These are phyloP conservation scores for Marasmius tenuissimus DNA, from an alignment of 1,284 basidiomycete species.

Conservation along the genomic window DNA sequence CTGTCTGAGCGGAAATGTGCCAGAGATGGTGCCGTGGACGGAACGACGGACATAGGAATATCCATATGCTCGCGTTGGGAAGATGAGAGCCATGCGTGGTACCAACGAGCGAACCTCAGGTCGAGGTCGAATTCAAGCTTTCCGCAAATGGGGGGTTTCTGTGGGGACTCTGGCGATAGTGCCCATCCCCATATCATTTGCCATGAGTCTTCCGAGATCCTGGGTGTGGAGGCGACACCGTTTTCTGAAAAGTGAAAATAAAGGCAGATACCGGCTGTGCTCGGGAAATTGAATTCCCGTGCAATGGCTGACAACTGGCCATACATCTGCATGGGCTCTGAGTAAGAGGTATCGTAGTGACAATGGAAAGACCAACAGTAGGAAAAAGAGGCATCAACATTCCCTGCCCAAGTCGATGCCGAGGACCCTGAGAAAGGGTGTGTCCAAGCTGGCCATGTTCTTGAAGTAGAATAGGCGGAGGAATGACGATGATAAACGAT, in stretches of 20 bases:
- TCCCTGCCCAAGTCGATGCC: constrained; percentile 62
- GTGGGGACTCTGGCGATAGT: constrained; percentile 42
- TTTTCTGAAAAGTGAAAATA: constrained; percentile 65
- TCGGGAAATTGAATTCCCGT: constrained; percentile 78
- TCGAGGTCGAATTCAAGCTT: constrained; percentile 81
- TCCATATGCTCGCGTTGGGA: constrained; percentile 46
- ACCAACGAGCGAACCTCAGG: constrained; percentile 69
- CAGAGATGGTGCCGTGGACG: constrained; percentile 40
- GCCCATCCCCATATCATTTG: constrained; percentile 67
- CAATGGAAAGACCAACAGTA: constrained; percentile 50
- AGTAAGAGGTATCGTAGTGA: background rate
- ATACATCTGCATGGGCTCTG: constrained; percentile 51
- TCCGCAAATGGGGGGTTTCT: constrained; percentile 60
- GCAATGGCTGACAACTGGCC: constrained; percentile 75
- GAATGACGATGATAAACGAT: constrained; percentile 68
- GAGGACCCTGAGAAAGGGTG: constrained; percentile 59
- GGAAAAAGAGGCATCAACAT: constrained; percentile 74
- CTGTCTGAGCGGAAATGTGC: constrained; percentile 56
- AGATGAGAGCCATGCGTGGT: constrained; percentile 61
- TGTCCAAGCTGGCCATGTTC: constrained; percentile 63
- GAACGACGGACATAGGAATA: constrained; percentile 38
- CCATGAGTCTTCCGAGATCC: constrained; percentile 79
- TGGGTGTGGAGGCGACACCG: constrained; percentile 57
- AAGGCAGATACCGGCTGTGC: constrained; percentile 68
- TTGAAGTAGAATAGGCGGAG: constrained; percentile 56